These are phyloP conservation scores for Cladosporium sp. DNA, from an alignment of 2,329 filamentous ascomycete species.

Conservation along the genomic window DNA sequence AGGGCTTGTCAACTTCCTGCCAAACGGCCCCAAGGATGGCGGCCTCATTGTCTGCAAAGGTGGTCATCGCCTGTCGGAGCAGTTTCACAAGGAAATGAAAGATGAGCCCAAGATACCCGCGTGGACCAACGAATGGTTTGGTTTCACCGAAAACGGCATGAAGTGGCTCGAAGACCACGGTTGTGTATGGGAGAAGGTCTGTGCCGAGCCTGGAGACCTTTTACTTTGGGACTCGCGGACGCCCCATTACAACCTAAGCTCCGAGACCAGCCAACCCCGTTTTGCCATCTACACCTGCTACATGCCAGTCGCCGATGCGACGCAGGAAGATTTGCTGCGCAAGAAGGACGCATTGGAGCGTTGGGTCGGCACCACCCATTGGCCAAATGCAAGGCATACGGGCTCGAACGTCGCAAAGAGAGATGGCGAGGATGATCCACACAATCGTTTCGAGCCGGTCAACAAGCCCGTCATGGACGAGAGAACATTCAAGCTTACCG, in stretches of 20 bases:
- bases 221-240: conserved; percentile 25
- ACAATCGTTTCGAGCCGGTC: conserved; percentile 37
- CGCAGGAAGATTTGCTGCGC: conserved; percentile 20
- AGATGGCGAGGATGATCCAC: conserved; percentile 28
- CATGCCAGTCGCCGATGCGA: conserved; percentile 24
- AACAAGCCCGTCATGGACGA: conserved; percentile 40
- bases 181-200: conserved; percentile 21
- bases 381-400: conserved; percentile 31
- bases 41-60: conserved; percentile 35
- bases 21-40: conserved; percentile 36
- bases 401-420: conserved; percentile 32
- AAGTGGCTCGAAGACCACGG: conserved; percentile 20
- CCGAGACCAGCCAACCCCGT: conserved; percentile 16
- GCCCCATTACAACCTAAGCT: conserved; percentile 27
- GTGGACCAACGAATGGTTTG: conserved; percentile 27
- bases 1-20: conserved; percentile 46
- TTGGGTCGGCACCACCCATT: conserved; percentile 23
- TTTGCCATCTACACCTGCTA: conserved; percentile 29
- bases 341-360: conserved; percentile 19
- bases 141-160: conserved; percentile 25
- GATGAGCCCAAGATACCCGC: conserved; percentile 19
- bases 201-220: conserved; percentile 24
- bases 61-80: conserved; percentile 29
- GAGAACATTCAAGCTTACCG: conserved; percentile 44
- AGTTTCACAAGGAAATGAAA: conserved; percentile 30